Evolutionary conservation across 371 early-diverging fungal genomes (phyloP).

Genomic region (Mucor sp.): DNA sequence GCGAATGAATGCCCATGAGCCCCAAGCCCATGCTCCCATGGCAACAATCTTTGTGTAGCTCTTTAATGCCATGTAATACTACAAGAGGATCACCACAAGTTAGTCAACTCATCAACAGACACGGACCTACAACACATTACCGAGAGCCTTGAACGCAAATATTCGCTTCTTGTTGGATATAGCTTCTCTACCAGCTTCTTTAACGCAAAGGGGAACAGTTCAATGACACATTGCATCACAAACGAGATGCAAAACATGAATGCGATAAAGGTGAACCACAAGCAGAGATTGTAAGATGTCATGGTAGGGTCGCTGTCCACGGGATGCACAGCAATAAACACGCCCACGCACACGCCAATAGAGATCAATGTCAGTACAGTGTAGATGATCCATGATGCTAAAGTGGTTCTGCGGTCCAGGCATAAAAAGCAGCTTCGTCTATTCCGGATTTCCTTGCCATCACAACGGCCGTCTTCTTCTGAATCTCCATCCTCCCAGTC

Average conservation of each 20-base stretch:
- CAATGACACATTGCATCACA: conserved; percentile 28
- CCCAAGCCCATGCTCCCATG: conserved; percentile 46
- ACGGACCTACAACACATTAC: conserved; percentile 19
- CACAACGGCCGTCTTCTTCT: conserved; percentile 5
- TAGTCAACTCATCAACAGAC: not conserved
- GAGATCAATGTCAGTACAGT: conserved; percentile 24
- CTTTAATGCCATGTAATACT: conserved; percentile 46
- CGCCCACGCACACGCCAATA: conserved; percentile 30
- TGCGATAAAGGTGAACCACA: conserved; percentile 43
- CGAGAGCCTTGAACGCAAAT: conserved; percentile 36
- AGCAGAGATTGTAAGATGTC: conserved; percentile 31
- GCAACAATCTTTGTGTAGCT: conserved; percentile 29
- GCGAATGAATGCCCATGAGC: conserved; percentile 37
- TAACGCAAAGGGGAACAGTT: conserved; percentile 34
- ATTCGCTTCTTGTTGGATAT: conserved; percentile 30
- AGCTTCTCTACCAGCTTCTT: conserved; percentile 24
- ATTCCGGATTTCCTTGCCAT: not conserved
- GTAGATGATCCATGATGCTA: conserved; percentile 30
- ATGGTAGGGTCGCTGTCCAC: conserved; percentile 6
- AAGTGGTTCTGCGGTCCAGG: conserved; percentile 29
- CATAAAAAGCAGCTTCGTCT: conserved; percentile 19
- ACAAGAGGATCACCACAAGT: not conserved
- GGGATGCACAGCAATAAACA: conserved; percentile 27
- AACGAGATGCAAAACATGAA: conserved; percentile 42
- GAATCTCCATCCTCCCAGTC: conserved; percentile 27